phyloP scores from a whole-genome alignment of 495 filamentous ascomycete species.

The Bombardia bombarda region DNA sequence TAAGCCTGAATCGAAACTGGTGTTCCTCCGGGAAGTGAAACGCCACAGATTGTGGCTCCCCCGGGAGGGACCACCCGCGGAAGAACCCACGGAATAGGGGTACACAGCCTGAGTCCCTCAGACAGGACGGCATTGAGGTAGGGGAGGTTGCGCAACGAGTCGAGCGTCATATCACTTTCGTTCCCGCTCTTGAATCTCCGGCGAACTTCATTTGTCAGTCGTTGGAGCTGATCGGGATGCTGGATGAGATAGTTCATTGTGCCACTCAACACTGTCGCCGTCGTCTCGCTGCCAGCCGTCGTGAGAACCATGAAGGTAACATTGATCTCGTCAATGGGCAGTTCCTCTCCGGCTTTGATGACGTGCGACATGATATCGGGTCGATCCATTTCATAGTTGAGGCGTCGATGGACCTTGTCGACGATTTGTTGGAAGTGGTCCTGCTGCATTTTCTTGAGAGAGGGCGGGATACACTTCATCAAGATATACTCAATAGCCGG shows the following conservation, averaged over 20 bases:
- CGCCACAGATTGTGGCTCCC: slow-evolving; percentile 23
- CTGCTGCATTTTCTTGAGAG: slow-evolving; percentile 17
- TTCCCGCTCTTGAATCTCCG: slow-evolving; percentile 24
- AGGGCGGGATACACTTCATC: slow-evolving; percentile 25
- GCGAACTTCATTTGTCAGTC: slow-evolving; percentile 37
- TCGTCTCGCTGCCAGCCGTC: slow-evolving; percentile 50
- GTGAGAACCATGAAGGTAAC: slow-evolving; percentile 28
- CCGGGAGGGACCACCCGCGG: slow-evolving; percentile 22
- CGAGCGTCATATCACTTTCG: slow-evolving; percentile 40
- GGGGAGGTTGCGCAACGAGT: slow-evolving; percentile 23
- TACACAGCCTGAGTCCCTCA: slow-evolving; percentile 36
- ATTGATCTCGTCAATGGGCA: slow-evolving; percentile 27
- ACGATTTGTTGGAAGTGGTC: slow-evolving; percentile 29
- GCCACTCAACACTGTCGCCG: slow-evolving; percentile 40
- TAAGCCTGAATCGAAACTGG: slow-evolving; percentile 24
- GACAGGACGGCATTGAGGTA: slow-evolving; percentile 40
- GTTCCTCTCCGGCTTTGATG: slow-evolving; percentile 16
- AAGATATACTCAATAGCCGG: slow-evolving; percentile 20
- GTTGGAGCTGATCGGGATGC: slow-evolving; percentile 28
- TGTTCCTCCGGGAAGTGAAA: slow-evolving; percentile 22
- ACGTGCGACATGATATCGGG: slow-evolving; percentile 34
- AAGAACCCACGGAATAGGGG: slow-evolving; percentile 24
- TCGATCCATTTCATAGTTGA: slow-evolving; percentile 20
- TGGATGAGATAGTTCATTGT: slow-evolving; percentile 43
- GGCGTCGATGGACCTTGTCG: slow-evolving; percentile 30